Conservation (phyloP, 2,329 filamentous ascomycete genomes). For the Fusarium odoratissimum region DNA sequence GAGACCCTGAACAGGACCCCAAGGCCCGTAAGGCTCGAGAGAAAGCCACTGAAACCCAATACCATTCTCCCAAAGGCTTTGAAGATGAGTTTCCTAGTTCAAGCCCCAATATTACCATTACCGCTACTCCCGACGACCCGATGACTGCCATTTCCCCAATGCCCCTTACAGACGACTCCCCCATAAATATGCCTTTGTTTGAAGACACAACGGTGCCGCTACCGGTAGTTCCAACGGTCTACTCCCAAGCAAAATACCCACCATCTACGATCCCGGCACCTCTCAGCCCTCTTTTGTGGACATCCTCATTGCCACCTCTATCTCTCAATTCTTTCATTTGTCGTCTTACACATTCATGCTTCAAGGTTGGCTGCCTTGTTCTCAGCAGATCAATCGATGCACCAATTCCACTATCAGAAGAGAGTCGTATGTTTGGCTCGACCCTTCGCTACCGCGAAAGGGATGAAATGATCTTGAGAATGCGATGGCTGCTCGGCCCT, state of each 20-base stretch:
- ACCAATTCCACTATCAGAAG: background rate
- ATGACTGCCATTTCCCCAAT: too few species aligned
- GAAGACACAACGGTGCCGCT: background rate
- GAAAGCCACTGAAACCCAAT: accelerated
- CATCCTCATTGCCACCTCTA: background rate
- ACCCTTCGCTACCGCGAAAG: background rate
- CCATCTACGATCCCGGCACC: background rate
- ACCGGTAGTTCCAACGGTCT: background rate
- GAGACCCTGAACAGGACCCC: background rate
- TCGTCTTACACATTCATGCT: background rate
- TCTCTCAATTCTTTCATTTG: background rate
- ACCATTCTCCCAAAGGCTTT: background rate
- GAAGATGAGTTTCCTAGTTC: background rate
- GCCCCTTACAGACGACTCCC: background rate
- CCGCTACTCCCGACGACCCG: too few species aligned
- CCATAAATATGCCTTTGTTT: background rate
- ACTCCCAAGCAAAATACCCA: background rate
- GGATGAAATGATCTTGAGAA: background rate
- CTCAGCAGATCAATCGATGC: background rate
- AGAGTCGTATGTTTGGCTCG: slow-evolving; percentile 1
- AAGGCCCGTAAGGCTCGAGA: background rate
- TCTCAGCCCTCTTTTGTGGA: background rate
- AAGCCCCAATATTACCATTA: too few species aligned
- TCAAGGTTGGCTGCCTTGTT: background rate
- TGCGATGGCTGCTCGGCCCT: background rate